Conservation (phyloP, 441 rosid genomes). For the Sinapis alba region DNA sequence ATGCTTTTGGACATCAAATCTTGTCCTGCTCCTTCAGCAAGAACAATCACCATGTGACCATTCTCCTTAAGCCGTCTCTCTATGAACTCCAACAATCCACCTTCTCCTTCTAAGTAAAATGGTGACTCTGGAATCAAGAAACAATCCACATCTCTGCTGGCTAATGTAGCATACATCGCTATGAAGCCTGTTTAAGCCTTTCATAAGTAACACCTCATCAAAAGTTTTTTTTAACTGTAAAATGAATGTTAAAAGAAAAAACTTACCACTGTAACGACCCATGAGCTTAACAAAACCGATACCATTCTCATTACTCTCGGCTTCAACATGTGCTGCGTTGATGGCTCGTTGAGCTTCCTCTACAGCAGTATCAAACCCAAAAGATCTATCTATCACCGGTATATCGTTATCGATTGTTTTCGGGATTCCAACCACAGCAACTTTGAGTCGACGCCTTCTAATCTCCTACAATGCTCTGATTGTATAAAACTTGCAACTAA, state of each 20-base stretch:
- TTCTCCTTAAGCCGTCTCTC: constrained; percentile 63
- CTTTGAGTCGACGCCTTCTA: constrained; percentile 87
- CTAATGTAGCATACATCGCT: constrained; percentile 88
- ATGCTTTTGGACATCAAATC: constrained; percentile 56
- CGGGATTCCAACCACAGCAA: constrained; percentile 85
- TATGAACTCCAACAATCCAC: constrained; percentile 70
- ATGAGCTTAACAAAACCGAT: constrained; percentile 70
- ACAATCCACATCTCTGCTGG: constrained; percentile 84
- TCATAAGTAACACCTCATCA: constrained; percentile 13
- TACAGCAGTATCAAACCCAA: constrained; percentile 44
- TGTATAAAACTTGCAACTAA: constrained; percentile 4
- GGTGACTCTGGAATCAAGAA: constrained; percentile 86
- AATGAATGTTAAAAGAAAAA: constrained; percentile 5
- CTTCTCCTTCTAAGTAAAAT: constrained; percentile 73
- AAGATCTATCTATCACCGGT: constrained; percentile 50
- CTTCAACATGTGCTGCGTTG: constrained; percentile 62
- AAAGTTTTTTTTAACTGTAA: background rate
- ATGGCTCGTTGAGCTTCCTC: constrained; percentile 68
- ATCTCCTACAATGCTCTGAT: constrained; percentile 64
- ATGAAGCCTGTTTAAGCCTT: constrained; percentile 58
- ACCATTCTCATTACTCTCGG: constrained; percentile 57
- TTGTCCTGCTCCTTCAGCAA: constrained; percentile 90
- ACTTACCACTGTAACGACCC: constrained; percentile 76
- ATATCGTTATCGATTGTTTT: constrained; percentile 94
- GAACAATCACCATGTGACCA: constrained; percentile 80